Base-by-base conservation (phyloP, 176 grass and related monocot genomes). In the Oryza coarctata region DNA sequence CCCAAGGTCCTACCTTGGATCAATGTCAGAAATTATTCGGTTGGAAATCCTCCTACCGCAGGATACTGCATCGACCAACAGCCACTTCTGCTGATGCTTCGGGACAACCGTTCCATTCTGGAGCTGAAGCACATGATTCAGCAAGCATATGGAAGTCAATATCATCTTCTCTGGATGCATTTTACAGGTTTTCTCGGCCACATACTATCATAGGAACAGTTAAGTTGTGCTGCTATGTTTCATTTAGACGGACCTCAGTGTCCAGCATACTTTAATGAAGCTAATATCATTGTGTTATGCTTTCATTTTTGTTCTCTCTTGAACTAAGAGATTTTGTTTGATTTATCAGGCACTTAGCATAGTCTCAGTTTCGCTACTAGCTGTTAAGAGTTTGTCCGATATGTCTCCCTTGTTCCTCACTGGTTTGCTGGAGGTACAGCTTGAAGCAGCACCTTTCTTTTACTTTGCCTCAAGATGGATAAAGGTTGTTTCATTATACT, bases 171-270 rank as follows among this genome's bases (percentile, higher is more conserved):
- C 70, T 99, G 79, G 79, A 93, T 81, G 93, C 89, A n/a, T 95
- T 99, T 66, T 99, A 99, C 87, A 85, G 96, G 81, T 95, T 99
- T 91, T 94, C 91, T 29, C 96, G 96, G 58, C 93, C 96, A n/a
- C 93, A 99, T 79, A 95, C 96, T 41, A 34, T 99, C 68, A 99
- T 99, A 88, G 96, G 96, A 99, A 99, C 96, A 87, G 96, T 99
- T 93, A 86, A 93, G 87, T 89, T 74, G 2, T 84, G 82, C 31
- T 83, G 40, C 5, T 74, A 52, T 61, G 26, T 40, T 75, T 63
- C 83, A 78, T 74, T 89, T 9, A 23, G 23, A 85, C 71, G 23
- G 71, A 64, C 17, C 18, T 33, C 35, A 29, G 0, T 18, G 1
- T 45, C 14, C 67, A 36, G 75, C 10, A 68, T 87, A 28, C 25